Percentiles rank a stretch among this genome's conserved stretches.
These are phyloP conservation scores for Tulasnella calospora DNA, from an alignment of 768 basidiomycete species.

Conservation along the genomic window DNA sequence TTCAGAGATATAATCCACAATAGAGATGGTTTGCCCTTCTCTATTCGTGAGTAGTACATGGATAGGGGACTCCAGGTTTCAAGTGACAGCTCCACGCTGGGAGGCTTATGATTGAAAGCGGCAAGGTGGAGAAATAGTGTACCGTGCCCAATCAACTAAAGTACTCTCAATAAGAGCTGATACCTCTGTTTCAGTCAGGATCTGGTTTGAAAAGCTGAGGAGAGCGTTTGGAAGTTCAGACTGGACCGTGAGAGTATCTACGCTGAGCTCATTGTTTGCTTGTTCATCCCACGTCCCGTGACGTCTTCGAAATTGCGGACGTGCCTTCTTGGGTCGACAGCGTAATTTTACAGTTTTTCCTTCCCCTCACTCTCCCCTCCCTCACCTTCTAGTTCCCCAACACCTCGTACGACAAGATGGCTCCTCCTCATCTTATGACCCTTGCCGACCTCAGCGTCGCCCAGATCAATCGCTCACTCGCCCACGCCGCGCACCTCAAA, in stretches of 20 bases:
- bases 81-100: too few relatives aligned
- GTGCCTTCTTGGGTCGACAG: background rate
- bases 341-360: background rate
- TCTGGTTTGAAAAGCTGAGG: too few relatives aligned
- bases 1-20: background rate
- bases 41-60: too few relatives aligned
- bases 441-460: constrained; percentile 77
- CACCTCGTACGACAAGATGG: constrained; percentile 19
- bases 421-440: constrained; percentile 71
- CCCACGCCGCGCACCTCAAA: constrained; percentile 62
- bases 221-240: too few relatives aligned
- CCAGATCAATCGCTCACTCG: constrained; percentile 64
- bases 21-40: background rate
- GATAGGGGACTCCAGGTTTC: too few relatives aligned
- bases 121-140: too few relatives aligned
- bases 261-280: background rate
- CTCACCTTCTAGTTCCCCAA: background rate
- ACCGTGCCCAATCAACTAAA: too few relatives aligned
- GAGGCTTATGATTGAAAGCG: too few relatives aligned
- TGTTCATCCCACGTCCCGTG: background rate
- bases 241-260: background rate
- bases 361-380: background rate
- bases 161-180: too few relatives aligned
- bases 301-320: background rate
- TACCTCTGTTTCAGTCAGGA: too few relatives aligned